Base-by-base conservation (phyloP, 768 basidiomycete species). In the Rhodotorula diobovata region DNA sequence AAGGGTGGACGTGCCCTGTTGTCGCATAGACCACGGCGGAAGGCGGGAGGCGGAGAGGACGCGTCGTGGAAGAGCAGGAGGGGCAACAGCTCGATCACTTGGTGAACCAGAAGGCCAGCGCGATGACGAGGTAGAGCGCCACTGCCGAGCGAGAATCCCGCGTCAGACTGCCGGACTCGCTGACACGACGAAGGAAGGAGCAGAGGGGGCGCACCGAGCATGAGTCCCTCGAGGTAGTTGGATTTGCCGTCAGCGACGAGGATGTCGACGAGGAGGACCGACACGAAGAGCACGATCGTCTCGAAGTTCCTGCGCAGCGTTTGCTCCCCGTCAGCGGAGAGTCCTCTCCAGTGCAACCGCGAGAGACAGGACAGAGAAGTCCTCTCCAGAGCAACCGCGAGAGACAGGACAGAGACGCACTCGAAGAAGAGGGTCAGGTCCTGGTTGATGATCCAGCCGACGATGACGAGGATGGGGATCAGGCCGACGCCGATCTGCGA, bases 151-250 rank as follows among this genome's bases (percentile, higher is more conserved):
- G 9, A 12, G 28, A 55, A 43, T 15, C 20, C 0, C 21, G 34
- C 3, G 18, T 35, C 32, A 37, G 35, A 20, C 37, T 21, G 34
- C 4, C 9, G 9, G 12, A 34, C 32, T 23, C 46, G 15, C 20
- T 14, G 35, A 20, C n/a, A 21, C 23, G 6, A 9, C 8, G 30
- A 30, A 41, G 37, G 34, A 30, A 30, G 41, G 37, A 32, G 45
- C 20, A 46, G 30, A 50, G 23, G 39, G 35, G 34, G 71, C 78
- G 54, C 63, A 81, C 90, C 61, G 32, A 78, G 74, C 77, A 93
- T 89, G 54, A 91, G 79, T 45, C 93, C 93, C 81, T 94, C 93
- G 88, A 95, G 90, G 78, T 91, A 93, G 78, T 94, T 93, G 25
- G 89, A 88, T 77, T 88, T 89, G 56, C 92, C 92, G 72, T 91